A percentile compares a stretch with the other conserved stretches of the same genome.
These are phyloP conservation scores for Favolaschia claudopus DNA, from an alignment of 768 basidiomycete species.

Conservation along the genomic window DNA sequence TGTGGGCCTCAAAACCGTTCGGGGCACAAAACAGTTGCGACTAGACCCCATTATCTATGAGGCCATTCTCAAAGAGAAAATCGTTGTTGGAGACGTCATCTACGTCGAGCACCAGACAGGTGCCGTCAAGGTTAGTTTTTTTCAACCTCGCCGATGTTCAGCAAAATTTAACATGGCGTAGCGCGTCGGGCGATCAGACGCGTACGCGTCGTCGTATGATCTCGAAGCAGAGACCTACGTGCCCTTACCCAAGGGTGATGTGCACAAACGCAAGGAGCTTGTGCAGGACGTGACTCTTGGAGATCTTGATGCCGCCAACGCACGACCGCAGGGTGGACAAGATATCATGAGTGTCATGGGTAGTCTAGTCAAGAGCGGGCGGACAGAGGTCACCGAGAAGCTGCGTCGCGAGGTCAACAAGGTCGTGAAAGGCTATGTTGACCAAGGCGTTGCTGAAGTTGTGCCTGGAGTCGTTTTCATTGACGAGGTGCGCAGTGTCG, in stretches of 20 bases:
- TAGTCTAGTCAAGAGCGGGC: conserved; percentile 84
- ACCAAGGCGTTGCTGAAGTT: conserved; percentile 97
- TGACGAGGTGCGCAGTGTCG: conserved; percentile 74
- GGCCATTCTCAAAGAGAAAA: conserved; percentile 96
- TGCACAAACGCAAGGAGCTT: conserved; percentile 94
- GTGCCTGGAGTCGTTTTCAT: conserved; percentile 99
- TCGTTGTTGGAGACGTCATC: conserved; percentile 95
- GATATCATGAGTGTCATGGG: conserved; percentile 99
- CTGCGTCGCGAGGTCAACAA: conserved; percentile 95
- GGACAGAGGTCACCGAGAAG: conserved; percentile 98
- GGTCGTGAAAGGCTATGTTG: conserved; percentile 96
- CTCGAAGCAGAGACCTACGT: conserved; percentile 99
- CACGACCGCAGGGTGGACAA: conserved; percentile 94
- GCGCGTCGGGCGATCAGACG: conserved; percentile 96
- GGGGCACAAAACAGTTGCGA: conserved; percentile 92
- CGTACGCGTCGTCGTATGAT: conserved; percentile 97
- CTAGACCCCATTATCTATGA: conserved; percentile 97
- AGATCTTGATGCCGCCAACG: conserved; percentile 96
- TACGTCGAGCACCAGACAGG: conserved; percentile 95
- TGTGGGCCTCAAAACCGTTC: conserved; percentile 93
- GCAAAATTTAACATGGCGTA: conserved; percentile 36
- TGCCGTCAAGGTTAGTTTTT: conserved; percentile 84
- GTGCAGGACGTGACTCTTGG: conserved; percentile 96
- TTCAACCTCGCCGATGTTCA: background rate
- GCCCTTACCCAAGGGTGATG: conserved; percentile 94